A percentile compares a stretch with the other conserved stretches of the same genome.
phyloP scores from a whole-genome alignment of 2,329 filamentous ascomycete genomes.

The Aspergillus arachidicola region DNA sequence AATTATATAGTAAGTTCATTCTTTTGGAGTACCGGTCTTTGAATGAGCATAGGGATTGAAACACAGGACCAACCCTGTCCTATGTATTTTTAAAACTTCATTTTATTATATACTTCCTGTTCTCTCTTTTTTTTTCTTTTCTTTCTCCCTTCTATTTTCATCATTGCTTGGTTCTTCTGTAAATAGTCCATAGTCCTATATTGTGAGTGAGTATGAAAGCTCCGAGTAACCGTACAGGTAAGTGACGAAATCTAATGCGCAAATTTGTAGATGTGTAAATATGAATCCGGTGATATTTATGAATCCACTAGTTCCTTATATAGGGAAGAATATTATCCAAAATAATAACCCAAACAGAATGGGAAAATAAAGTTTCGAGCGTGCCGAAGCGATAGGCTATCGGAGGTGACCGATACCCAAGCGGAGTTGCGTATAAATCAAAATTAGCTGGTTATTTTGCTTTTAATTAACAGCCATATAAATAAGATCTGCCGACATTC shows the following conservation, averaged over 20 bases:
- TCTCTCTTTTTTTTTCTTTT: not conserved
- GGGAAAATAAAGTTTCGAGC: not conserved
- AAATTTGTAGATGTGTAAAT: too few species aligned
- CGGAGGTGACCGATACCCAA: constrained; percentile 21
- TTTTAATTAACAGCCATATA: not conserved
- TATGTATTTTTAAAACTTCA: not conserved
- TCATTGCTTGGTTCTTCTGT: too few species aligned
- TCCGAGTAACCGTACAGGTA: not conserved
- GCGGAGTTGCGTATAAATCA: not conserved
- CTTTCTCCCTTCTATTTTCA: too few species aligned
- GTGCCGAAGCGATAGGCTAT: constrained; percentile 10
- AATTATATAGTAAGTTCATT: not conserved
- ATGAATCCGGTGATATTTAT: too few species aligned
- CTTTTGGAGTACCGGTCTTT: not conserved
- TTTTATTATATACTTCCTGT: not conserved
- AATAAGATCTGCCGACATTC: constrained; percentile 9
- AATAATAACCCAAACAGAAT: not conserved
- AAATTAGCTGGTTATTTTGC: not conserved
- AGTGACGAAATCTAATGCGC: not conserved
- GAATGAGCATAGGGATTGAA: not conserved
- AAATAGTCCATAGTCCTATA: not conserved
- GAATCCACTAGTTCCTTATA: not conserved
- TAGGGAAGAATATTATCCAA: not conserved
- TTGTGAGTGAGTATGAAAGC: not conserved
- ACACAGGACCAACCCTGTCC: not conserved